Conservation (phyloP, 805 yeast species). For the Ogataea haglerorum region DNA sequence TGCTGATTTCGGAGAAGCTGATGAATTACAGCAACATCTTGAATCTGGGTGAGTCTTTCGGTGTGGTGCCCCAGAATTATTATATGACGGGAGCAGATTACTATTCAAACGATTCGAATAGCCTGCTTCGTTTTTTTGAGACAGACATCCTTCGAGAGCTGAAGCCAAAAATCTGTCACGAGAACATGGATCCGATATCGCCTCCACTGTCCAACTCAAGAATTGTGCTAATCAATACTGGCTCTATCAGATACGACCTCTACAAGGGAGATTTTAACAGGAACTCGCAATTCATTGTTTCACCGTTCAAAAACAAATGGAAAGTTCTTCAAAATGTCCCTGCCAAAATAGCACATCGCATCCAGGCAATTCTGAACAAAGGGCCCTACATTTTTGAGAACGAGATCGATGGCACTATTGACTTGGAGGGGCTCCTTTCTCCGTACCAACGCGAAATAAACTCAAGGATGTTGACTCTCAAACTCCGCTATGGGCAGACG, state of each 20-base stretch:
- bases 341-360: constrained; percentile 47
- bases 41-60: constrained; percentile 53
- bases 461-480: constrained; percentile 5
- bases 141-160: constrained; percentile 43
- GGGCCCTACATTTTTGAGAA: constrained; percentile 36
- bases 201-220: constrained; percentile 38
- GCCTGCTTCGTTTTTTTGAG: constrained; percentile 58
- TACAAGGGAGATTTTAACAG: constrained; percentile 79
- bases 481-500: constrained; percentile 61
- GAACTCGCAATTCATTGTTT: constrained; percentile 76
- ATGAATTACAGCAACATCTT: constrained; percentile 39
- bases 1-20: constrained; percentile 43
- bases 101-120: constrained; percentile 44
- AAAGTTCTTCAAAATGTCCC: constrained; percentile 58
- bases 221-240: constrained; percentile 73
- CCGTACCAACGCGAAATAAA: constrained; percentile 26
- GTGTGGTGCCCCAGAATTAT: constrained; percentile 65
- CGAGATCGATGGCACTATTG: constrained; percentile 1
- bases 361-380: constrained; percentile 57
- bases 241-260: constrained; percentile 82
- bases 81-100: constrained; percentile 66
- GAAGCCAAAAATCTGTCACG: constrained; percentile 25
- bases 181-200: constrained; percentile 4
- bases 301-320: constrained; percentile 87
- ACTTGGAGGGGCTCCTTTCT: constrained; percentile 16